Evolutionary conservation across 768 basidiomycete genomes (phyloP), one percentile per base, ranked within the genome.

Genomic region (Multifurca ochricompacta): DNA sequence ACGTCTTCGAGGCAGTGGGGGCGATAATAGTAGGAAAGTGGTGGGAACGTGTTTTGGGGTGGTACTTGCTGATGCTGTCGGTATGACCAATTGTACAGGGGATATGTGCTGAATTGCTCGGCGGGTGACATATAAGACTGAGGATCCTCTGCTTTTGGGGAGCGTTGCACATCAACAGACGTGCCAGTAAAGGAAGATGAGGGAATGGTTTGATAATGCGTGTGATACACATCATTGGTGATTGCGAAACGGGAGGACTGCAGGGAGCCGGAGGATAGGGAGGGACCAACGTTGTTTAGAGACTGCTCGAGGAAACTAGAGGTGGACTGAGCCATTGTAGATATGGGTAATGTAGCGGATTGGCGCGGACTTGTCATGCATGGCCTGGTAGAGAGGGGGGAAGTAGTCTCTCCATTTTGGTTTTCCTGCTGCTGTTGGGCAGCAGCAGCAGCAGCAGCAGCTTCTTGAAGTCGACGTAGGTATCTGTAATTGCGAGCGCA

Each of bases 1-100:
- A 93, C 80, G 56, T 87, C 83, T 64, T 92, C 87, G 42, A 95
- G 72, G 31, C 86, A 76, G 64, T 83, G 84, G 1, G 84, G 77
- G n/a, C 83, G 78, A 64, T 82, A 84, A 65, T 83, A 84, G 64
- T 79, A 79, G 0, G 83, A 83, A 28, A 90, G 76, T n/a, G 86
- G 80, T 21, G 77, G 75, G 27, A 77, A 65, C 48, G 64, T 65
- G 19, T 66, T 64, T 14, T 81, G 80, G 11, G 69, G 60, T 32
- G 69, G 70, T 36, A 78, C 68, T 16, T 75, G 70, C 59, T 80
- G 79, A 52, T 81, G 78, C 56, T 83, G 80, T 60, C 81, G 82
- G 70, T 81, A 84, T 6, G 82, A 78, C 85, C 83, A 86, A 62
- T 81, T 82, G 67, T 80, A 78, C 30, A 82, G 62, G 18, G 84